These are phyloP conservation scores for Suillus tomentosus DNA, from an alignment of 768 basidiomycete genomes.

Conservation along the genomic window DNA sequence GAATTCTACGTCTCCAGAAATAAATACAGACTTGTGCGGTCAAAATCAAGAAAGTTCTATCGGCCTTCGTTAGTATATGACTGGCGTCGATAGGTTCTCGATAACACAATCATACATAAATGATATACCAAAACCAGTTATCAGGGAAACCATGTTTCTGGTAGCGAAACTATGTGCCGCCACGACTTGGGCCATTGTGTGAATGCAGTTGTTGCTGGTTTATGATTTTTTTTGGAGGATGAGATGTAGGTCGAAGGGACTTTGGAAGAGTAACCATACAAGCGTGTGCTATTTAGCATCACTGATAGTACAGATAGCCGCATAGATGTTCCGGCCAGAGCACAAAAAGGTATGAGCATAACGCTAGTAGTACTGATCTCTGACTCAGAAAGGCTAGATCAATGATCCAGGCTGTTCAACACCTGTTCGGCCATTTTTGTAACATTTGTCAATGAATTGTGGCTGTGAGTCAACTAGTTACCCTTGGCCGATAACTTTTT, in stretches of 20 bases:
- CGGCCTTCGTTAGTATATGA: background rate
- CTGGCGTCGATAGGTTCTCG: background rate
- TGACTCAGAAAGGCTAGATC: no score
- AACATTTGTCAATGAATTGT: no score
- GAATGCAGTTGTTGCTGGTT: background rate
- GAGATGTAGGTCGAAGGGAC: background rate
- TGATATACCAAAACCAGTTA: background rate
- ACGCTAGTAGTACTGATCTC: background rate
- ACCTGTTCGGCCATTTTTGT: no score
- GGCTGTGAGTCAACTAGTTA: no score
- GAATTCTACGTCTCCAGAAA: background rate
- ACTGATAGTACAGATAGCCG: background rate
- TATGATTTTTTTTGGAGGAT: background rate
- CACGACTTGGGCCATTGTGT: background rate
- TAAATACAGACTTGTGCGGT: constrained; percentile 3
- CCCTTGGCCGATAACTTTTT: no score
- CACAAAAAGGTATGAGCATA: background rate
- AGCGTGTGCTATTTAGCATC: background rate
- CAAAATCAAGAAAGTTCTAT: no score
- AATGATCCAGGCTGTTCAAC: no score
- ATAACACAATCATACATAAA: background rate
- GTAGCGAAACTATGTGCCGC: background rate
- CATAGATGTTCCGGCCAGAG: background rate
- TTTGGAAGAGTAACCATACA: background rate
- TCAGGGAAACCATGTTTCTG: background rate